These are phyloP conservation scores for Penicillium lividum DNA, from an alignment of 495 filamentous ascomycete species.

Conservation along the genomic window DNA sequence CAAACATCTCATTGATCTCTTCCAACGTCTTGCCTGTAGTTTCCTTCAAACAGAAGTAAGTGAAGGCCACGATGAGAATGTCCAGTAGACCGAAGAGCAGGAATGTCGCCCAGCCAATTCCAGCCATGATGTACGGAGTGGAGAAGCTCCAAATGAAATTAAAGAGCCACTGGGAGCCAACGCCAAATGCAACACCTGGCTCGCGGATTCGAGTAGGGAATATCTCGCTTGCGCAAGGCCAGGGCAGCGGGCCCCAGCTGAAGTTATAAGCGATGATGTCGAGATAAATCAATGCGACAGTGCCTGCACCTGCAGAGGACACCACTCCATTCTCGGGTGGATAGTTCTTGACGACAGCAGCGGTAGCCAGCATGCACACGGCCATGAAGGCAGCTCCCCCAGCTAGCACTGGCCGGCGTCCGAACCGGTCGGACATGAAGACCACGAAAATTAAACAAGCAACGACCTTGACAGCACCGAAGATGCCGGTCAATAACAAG, in stretches of 20 bases:
- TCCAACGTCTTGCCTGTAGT: constrained; percentile 73
- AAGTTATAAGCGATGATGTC: constrained; percentile 48
- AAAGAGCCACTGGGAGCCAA: constrained; percentile 54
- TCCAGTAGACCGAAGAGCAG: constrained; percentile 47
- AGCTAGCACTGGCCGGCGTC: constrained; percentile 54
- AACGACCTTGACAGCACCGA: constrained; percentile 52
- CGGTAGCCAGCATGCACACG: constrained; percentile 56
- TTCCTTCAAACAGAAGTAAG: constrained; percentile 54
- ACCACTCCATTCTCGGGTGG: constrained; percentile 42
- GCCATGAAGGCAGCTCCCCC: constrained; percentile 52
- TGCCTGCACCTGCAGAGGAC: constrained; percentile 41
- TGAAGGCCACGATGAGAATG: constrained; percentile 41
- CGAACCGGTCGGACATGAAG: constrained; percentile 58
- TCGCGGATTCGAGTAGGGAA: constrained; percentile 54
- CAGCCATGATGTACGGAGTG: constrained; percentile 53
- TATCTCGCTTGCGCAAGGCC: constrained; percentile 46
- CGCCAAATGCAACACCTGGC: constrained; percentile 47
- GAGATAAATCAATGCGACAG: constrained; percentile 52
- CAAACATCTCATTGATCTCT: constrained; percentile 67
- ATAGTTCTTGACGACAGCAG: constrained; percentile 53
- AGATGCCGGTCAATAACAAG: constrained; percentile 52
- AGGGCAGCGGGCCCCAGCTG: constrained; percentile 41
- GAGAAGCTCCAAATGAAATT: constrained; percentile 55
- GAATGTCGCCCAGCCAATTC: constrained; percentile 53
- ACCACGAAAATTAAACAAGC: constrained; percentile 51